These are phyloP conservation scores for Eucalyptus melliodora DNA, from an alignment of 345 rosid genomes.

Conservation along the genomic window DNA sequence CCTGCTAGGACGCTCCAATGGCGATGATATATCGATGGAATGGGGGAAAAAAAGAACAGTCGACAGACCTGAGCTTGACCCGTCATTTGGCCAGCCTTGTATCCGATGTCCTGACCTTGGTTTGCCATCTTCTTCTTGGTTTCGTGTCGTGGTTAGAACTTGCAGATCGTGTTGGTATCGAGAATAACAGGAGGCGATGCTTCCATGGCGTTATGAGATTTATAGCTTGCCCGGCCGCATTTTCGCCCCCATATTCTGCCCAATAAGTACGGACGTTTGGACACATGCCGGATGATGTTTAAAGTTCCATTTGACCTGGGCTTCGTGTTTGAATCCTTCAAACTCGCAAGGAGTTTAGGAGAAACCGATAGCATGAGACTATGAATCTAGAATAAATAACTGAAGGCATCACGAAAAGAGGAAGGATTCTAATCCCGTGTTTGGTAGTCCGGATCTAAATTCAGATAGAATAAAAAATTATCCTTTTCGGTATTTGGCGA, in stretches of 20 bases:
- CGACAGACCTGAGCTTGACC: conserved; percentile 1
- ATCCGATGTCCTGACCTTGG: not conserved
- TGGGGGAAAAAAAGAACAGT: not conserved
- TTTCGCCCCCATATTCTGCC: not conserved
- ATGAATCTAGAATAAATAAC: not conserved
- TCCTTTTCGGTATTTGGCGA: not conserved
- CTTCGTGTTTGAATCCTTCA: not conserved
- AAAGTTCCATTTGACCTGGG: not conserved
- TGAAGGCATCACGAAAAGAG: not conserved
- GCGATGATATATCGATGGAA: not conserved
- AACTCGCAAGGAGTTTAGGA: not conserved
- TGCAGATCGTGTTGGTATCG: not conserved
- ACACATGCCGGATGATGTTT: not conserved
- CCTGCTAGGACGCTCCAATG: not conserved
- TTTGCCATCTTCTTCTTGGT: not conserved
- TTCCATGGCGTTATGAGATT: not conserved
- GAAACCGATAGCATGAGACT: not conserved
- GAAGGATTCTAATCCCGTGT: not conserved
- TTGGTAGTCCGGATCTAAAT: not conserved
- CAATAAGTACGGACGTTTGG: not conserved
- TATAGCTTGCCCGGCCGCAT: not conserved
- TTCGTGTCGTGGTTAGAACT: not conserved
- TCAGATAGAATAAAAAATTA: not conserved
- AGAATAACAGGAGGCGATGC: not conserved
- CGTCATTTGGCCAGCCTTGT: not conserved